A percentile compares a stretch with the other conserved stretches of the same genome.
Conservation (phyloP, 495 filamentous ascomycete genomes). For the Aspergillus leporis region DNA sequence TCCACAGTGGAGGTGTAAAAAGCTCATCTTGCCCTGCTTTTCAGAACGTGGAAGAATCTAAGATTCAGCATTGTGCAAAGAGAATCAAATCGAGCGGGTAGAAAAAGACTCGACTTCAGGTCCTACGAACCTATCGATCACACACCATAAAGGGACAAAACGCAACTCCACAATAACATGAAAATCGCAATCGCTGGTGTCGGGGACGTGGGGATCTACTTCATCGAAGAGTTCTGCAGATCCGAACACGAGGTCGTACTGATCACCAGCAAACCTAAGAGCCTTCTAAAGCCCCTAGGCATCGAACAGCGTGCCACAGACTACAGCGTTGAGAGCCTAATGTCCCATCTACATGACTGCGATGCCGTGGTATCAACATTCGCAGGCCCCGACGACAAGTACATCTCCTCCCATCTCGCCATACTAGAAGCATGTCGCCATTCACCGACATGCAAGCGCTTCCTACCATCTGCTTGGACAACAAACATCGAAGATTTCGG, state of each 20-base stretch:
- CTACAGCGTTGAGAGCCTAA: conserved; percentile 11
- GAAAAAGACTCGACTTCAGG: too few species aligned
- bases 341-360: conserved; percentile 10
- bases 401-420: conserved; percentile 10
- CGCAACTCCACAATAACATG: conserved; percentile 3
- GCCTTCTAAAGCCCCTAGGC: conserved; percentile 2
- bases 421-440: conserved; percentile 14
- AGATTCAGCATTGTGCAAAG: too few species aligned
- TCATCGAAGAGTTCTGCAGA: conserved; percentile 10
- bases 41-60: too few species aligned
- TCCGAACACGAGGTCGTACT: conserved; percentile 10
- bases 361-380: conserved; percentile 17
- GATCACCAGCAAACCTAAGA: conserved; percentile 12
- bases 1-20: too few species aligned
- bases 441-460: conserved; percentile 11
- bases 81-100: too few species aligned
- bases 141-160: too few species aligned
- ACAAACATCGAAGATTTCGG: conserved; percentile 14
- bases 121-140: too few species aligned
- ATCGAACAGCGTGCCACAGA: conserved; percentile 11
- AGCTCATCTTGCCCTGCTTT: too few species aligned
- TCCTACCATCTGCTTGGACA: conserved; percentile 16
- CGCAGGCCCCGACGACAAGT: neutral
- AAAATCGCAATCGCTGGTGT: conserved; percentile 18
- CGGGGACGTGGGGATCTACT: conserved; percentile 16